phyloP scores from a whole-genome alignment of 345 rosid species.

The Linum trigynum region DNA sequence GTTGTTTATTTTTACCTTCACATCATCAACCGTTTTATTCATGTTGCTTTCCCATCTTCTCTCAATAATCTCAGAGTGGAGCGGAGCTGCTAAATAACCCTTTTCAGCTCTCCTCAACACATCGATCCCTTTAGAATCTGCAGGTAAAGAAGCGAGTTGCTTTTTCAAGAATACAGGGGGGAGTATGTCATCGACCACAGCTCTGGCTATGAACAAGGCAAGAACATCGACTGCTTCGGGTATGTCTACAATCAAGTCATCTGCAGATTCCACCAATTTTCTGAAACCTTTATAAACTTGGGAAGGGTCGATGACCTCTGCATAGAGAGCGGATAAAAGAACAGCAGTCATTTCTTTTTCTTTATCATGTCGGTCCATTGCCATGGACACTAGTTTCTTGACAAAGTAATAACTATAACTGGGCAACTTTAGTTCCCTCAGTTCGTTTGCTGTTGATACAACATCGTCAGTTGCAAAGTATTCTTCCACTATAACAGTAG shows the following conservation, averaged over 20 bases:
- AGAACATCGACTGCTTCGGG: conserved; percentile 71
- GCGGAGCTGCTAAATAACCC: conserved; percentile 67
- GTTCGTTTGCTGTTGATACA: conserved; percentile 47
- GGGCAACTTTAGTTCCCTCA: conserved; percentile 60
- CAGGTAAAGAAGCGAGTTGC: conserved; percentile 36
- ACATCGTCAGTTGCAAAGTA: conserved; percentile 66
- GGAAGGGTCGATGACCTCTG: conserved; percentile 50
- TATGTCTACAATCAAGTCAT: conserved; percentile 73
- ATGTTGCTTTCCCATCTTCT: conserved; percentile 70
- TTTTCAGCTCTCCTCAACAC: conserved; percentile 63
- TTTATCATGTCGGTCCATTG: conserved; percentile 78
- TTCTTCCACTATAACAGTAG: conserved; percentile 56
- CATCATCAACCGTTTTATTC: conserved; percentile 73
- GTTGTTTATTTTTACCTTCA: conserved; percentile 55
- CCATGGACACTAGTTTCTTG: conserved; percentile 64
- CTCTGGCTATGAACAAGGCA: conserved; percentile 69
- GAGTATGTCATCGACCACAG: conserved; percentile 76
- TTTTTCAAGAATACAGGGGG: conserved; percentile 71
- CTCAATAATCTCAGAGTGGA: conserved; percentile 67
- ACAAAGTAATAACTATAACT: conserved; percentile 58
- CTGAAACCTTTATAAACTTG: conserved; percentile 64
- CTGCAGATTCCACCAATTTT: conserved; percentile 60
- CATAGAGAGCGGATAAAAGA: conserved; percentile 57
- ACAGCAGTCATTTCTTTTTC: conserved; percentile 90
- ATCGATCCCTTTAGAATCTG: conserved; percentile 49